These are phyloP conservation scores for Podila verticillata DNA, from an alignment of 192 early-diverging fungal genomes.

Conservation along the genomic window DNA sequence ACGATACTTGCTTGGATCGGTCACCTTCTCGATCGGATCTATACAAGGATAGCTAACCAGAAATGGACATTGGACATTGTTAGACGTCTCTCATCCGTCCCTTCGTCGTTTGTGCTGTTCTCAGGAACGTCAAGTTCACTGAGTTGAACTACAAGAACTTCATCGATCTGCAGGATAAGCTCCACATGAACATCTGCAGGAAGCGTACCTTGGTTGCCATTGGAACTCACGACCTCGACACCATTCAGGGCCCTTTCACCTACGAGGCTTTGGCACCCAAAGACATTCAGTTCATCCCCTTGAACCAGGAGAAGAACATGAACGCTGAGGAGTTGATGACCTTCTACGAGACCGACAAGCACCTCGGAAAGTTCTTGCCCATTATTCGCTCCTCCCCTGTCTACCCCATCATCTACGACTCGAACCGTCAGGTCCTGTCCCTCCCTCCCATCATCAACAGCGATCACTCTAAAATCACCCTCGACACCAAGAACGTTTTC, in stretches of 20 bases:
- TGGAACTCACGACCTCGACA: slow-evolving; percentile 98
- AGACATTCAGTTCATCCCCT: slow-evolving; percentile 91
- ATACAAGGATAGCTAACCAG: no score
- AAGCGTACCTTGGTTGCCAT: slow-evolving; percentile 96
- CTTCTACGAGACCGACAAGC: slow-evolving; percentile 88
- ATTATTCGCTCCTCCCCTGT: slow-evolving; percentile 93
- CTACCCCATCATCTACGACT: slow-evolving; percentile 93
- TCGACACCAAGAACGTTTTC: slow-evolving; percentile 94
- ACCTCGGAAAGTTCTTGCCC: slow-evolving; percentile 88
- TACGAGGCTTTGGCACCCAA: slow-evolving; percentile 93
- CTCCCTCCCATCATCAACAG: slow-evolving; percentile 99
- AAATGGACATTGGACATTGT: neutral
- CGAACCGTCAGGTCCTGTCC: slow-evolving; percentile 85
- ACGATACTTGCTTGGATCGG: neutral
- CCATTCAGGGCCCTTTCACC: slow-evolving; percentile 91
- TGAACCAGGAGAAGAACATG: slow-evolving; percentile 91
- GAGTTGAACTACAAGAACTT: slow-evolving; percentile 90
- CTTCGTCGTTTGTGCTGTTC: slow-evolving; percentile 87
- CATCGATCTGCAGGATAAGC: slow-evolving; percentile 98
- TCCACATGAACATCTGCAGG: slow-evolving; percentile 97
- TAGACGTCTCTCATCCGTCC: slow-evolving; percentile 89
- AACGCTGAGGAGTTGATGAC: slow-evolving; percentile 89
- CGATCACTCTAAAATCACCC: slow-evolving; percentile 96
- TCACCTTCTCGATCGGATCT: neutral
- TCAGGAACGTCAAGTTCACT: slow-evolving; percentile 88